Conservation (phyloP, 495 filamentous ascomycete genomes). For the Penicillium salamii region DNA sequence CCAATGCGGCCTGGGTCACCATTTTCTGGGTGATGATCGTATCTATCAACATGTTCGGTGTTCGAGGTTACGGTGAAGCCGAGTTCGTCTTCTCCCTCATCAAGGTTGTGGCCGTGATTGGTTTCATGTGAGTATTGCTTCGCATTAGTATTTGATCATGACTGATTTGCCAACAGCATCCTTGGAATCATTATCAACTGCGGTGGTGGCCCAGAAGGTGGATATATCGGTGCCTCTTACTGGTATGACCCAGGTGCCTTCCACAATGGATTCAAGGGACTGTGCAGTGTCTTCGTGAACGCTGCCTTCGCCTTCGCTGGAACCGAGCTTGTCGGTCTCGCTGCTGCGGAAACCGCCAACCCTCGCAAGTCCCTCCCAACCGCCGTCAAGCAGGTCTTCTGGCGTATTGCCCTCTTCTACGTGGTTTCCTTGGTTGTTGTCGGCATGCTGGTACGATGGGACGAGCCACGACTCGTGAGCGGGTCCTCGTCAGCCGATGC, state of each 20-base stretch:
- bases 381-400: conserved; percentile 92
- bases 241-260: conserved; percentile 89
- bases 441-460: conserved; percentile 72
- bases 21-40: conserved; percentile 76
- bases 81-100: conserved; percentile 85
- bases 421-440: conserved; percentile 70
- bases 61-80: conserved; percentile 85
- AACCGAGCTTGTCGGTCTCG: conserved; percentile 90
- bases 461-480: conserved; percentile 57
- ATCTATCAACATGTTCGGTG: conserved; percentile 79
- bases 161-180: conserved; percentile 47
- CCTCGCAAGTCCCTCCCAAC: conserved; percentile 83
- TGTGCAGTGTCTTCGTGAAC: conserved; percentile 91
- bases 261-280: conserved; percentile 87
- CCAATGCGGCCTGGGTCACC: conserved; percentile 79
- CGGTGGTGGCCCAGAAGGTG: conserved; percentile 70
- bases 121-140: conserved; percentile 69
- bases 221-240: conserved; percentile 80
- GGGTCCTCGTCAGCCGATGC: conserved; percentile 57
- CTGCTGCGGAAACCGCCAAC: conserved; percentile 83
- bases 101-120: conserved; percentile 84
- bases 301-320: conserved; percentile 91
- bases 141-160: neutral
- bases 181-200: conserved; percentile 76
- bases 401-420: conserved; percentile 90